A percentile compares a stretch with the other conserved stretches of the same genome.
These are phyloP conservation scores for Penicillium nordicum DNA, from an alignment of 2,329 filamentous ascomycete species.

Conservation along the genomic window DNA sequence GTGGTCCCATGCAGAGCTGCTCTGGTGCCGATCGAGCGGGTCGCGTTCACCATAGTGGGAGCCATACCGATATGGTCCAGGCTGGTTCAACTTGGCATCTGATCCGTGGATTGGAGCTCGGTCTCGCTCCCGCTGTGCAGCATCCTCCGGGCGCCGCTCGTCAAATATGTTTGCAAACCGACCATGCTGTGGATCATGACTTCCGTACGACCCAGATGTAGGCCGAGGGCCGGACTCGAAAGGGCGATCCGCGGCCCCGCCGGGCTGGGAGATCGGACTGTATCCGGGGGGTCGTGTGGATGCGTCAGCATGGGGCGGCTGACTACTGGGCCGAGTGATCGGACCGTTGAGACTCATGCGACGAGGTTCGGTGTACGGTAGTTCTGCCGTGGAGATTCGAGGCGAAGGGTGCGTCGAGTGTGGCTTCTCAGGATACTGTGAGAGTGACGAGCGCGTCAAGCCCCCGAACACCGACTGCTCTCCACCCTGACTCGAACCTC, in stretches of 20 bases:
- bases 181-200: constrained; percentile 30
- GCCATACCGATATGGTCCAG: constrained; percentile 28
- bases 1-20: constrained; percentile 35
- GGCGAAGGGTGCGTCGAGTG: constrained; percentile 35
- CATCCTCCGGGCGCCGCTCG: constrained; percentile 38
- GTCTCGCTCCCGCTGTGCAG: constrained; percentile 35
- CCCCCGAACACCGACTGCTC: constrained; percentile 36
- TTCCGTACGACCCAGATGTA: constrained; percentile 28
- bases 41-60: constrained; percentile 36
- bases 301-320: constrained; percentile 39
- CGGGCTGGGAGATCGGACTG: constrained; percentile 34
- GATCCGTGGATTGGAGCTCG: constrained; percentile 28
- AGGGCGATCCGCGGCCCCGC: constrained; percentile 23
- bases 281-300: constrained; percentile 33
- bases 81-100: constrained; percentile 28
- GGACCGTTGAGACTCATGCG: constrained; percentile 46
- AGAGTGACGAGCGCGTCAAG: constrained; percentile 28
- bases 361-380: constrained; percentile 34
- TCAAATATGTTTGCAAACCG: constrained; percentile 34
- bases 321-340: constrained; percentile 42
- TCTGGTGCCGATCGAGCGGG: constrained; percentile 25
- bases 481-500: constrained; percentile 23
- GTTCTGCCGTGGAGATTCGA: constrained; percentile 34
- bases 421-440: constrained; percentile 37
- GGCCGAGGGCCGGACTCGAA: constrained; percentile 26